These are phyloP conservation scores for Candida ovalis DNA, from an alignment of 805 yeast genomes.

Conservation along the genomic window DNA sequence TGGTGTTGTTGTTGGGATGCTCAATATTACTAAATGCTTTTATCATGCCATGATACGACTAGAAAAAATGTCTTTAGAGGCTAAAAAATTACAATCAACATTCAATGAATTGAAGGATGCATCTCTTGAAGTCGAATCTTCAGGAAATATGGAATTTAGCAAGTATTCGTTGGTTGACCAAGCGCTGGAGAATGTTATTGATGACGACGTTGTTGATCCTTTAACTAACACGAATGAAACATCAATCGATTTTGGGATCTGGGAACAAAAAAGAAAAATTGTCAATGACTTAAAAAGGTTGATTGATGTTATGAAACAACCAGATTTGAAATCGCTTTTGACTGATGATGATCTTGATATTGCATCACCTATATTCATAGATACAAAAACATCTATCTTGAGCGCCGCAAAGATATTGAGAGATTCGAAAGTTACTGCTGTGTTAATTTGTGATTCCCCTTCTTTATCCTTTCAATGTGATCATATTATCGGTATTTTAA, in stretches of 20 bases:
- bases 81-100: constrained; percentile 30
- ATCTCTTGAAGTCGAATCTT: constrained; percentile 10
- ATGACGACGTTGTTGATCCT: constrained; percentile 14
- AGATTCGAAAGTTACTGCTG: constrained; percentile 37
- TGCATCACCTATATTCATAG: constrained; percentile 33
- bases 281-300: constrained; percentile 34
- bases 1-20: constrained; percentile 37
- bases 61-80: constrained; percentile 38
- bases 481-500: constrained; percentile 42
- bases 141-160: constrained; percentile 14
- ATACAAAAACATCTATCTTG: constrained; percentile 34
- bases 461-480: constrained; percentile 20
- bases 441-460: constrained; percentile 34
- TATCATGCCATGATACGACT: constrained; percentile 42
- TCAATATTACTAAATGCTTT: constrained; percentile 44
- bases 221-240: constrained; percentile 17
- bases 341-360: constrained; percentile 24
- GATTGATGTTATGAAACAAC: constrained; percentile 39
- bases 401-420: constrained; percentile 39
- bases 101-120: constrained; percentile 27
- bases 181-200: not conserved
- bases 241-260: constrained; percentile 24
- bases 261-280: constrained; percentile 25
- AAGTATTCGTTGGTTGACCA: constrained; percentile 16
- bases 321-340: constrained; percentile 33